Base-by-base conservation (phyloP, 2,329 filamentous ascomycete genomes). In the Clonostachys sp. region DNA sequence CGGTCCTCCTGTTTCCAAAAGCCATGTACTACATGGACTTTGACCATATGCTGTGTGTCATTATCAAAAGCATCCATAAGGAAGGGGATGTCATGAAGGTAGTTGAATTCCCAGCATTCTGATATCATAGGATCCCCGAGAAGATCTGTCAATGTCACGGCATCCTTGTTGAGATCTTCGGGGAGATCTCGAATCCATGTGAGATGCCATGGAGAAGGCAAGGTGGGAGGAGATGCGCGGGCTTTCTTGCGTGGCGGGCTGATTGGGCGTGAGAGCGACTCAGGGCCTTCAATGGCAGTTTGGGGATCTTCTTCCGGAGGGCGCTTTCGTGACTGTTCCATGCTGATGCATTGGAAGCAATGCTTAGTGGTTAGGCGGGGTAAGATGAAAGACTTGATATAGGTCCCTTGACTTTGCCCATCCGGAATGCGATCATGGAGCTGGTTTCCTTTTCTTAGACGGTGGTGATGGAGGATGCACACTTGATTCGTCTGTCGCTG, bases 111-210 rank as follows among this genome's bases (percentile, higher is more conserved):
- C 84, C 84, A 88, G 52, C 79, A 81, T 58, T 87, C 81, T 38
- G 78, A 76, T 47, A 94, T 88, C 51, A 90, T 71, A 1, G 87
- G 86, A 60, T 91, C 83, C 1, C 86, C 81, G 2, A 95, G 73
- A 6, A 95, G 74, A 49, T 89, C 86, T 5, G 69, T 67, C 10
- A 94, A 69, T 2, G 73, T 75, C 34, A 92, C 65, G 0, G 87
- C 74, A 61, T 86, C 87, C 20, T 72, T 66, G 66, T 95, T 94
- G 51, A 68, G 65, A 1, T 67, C 62, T 2, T 71, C 62, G 2
- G 81, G 72, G 1, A 91, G 68, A 55, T 87, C 85, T 30, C 71
- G 73, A 46, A 94, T 84, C 50, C 74, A 76, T 0, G 86, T 91
- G 13, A 94, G 77, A 48, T 83, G 81, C 54, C 91, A 80, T 0